Conservation (phyloP, 768 basidiomycete genomes). For the Hysterangium stoloniferum region DNA sequence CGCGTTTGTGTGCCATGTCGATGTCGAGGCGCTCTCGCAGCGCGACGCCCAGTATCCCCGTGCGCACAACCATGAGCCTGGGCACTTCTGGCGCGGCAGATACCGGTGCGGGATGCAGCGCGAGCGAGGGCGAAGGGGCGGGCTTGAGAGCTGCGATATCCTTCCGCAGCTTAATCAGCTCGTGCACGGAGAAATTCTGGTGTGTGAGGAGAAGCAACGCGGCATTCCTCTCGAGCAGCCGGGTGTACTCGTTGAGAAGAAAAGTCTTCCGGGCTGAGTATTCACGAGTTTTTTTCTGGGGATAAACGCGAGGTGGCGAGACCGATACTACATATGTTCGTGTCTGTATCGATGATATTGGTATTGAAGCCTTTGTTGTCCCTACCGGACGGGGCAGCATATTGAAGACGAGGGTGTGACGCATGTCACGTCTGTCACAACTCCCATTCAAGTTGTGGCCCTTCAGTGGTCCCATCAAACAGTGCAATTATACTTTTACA, state of each 20-base stretch:
- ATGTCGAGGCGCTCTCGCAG: conserved; percentile 53
- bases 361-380: too few species aligned
- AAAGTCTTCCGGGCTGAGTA: conserved; percentile 75
- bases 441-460: too few species aligned
- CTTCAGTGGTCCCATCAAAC: too few species aligned
- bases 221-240: conserved; percentile 50
- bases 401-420: background rate
- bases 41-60: conserved; percentile 73
- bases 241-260: conserved; percentile 73
- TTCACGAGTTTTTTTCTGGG: conserved; percentile 49
- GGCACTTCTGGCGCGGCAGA: conserved; percentile 24
- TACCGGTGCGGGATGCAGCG: conserved; percentile 17
- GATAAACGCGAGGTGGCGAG: conserved; percentile 40
- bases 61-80: conserved; percentile 62
- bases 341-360: background rate
- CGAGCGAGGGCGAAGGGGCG: conserved; percentile 25
- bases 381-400: conserved; percentile 1
- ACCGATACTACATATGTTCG: conserved; percentile 54
- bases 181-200: conserved; percentile 61
- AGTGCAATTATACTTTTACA: too few species aligned
- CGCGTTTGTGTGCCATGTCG: conserved; percentile 37
- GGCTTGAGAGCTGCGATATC: conserved; percentile 56
- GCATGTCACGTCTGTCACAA: background rate
- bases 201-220: conserved; percentile 78
- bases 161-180: conserved; percentile 58